Evolutionary conservation across 305 asterid species (phyloP), one percentile per base, ranked within the genome.

Genomic region (Rubia balearica): DNA sequence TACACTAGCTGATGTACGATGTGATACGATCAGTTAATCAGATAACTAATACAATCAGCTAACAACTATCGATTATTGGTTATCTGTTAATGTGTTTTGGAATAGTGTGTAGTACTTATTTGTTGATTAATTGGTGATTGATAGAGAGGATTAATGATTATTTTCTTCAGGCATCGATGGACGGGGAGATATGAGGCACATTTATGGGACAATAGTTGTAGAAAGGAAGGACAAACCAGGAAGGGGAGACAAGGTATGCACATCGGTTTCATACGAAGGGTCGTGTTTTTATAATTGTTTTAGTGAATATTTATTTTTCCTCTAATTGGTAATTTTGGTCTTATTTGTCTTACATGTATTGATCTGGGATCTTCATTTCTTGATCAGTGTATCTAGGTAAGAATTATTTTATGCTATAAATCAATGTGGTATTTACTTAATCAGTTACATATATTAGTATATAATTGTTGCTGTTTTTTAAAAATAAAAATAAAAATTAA

Each of bases 121-220:
- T 59, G 12, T 21, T 0, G 24, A 17, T 51, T 16, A 22, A 12
- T 12, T 13, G 10, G 14, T 57, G 62, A 21, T 21, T 65, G 10
- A 51, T 17, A 40, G 10, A 13, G 27, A 45, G 53, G 10, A 8
- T 55, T n/a, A 40, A 27, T 64, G 48, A 6, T 14, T 6, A 33
- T 10, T 13, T 33, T 27, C 33, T 53, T 43, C 76, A 90, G 96
- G 76, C 96, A 90, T 83, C 74, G 95, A 66, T 90, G 96, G 96
- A 90, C 96, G 8, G 95, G 96, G 74, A 85, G 96, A 76, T 88
- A 90, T 68, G 96, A 90, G 69, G 96, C 95, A 43, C 96, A 90
- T 83, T 83, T 90, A 76, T 90, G 95, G 96, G 95, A 90, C 59
- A 90, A 88, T 65, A 90, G 90, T 75, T 85, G 93, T 76, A 84